These are phyloP conservation scores for Salix koriyanagi DNA, from an alignment of 345 rosid genomes.

Conservation along the genomic window DNA sequence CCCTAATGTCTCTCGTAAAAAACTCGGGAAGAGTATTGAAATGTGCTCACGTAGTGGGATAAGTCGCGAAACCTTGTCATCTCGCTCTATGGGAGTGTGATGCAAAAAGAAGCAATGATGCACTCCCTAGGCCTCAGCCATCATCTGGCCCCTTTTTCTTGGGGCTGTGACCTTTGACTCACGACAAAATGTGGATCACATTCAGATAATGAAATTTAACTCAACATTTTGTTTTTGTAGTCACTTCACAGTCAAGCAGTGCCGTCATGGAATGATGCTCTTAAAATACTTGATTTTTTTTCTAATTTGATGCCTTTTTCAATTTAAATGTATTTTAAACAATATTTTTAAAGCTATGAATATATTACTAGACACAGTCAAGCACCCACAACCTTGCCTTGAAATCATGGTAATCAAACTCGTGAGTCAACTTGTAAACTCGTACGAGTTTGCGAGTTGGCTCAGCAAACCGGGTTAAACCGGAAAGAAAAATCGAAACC, in stretches of 20 bases:
- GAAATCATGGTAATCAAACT: no score
- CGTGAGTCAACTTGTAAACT: no score
- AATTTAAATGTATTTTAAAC: no score
- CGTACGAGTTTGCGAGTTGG: no score
- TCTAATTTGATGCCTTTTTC: no score
- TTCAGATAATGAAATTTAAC: background rate
- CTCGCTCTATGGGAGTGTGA: background rate
- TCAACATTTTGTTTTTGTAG: background rate
- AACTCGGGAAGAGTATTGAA: background rate
- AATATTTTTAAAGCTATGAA: no score
- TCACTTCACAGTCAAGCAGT: background rate
- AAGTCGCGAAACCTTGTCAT: background rate
- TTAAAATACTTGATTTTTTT: no score
- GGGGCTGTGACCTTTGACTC: background rate
- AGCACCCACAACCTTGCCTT: no score
- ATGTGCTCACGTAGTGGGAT: background rate
- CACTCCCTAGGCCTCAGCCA: background rate
- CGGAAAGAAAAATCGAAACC: no score
- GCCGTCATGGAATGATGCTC: no score
- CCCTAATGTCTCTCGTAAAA: background rate
- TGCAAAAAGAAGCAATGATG: background rate
- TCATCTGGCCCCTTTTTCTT: background rate
- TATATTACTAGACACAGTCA: no score
- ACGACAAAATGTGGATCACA: background rate
- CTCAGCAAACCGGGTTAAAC: no score